Conservation (phyloP, 23 red algal genomes). For the Porphyridium purpureum region DNA sequence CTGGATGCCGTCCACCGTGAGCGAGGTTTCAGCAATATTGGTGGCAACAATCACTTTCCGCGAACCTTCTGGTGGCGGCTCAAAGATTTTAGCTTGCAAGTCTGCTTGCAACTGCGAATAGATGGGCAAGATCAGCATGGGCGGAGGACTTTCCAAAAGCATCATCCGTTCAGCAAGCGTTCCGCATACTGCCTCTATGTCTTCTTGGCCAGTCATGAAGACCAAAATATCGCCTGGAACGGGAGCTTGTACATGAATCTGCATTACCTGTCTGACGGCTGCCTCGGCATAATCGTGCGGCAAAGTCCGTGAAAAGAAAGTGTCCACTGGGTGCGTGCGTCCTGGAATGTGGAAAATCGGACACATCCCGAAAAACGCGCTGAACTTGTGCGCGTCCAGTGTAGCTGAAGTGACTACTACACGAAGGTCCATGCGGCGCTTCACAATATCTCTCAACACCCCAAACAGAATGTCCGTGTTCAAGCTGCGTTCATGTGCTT, state of each 20-base stretch:
- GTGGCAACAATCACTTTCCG: conserved; percentile 93
- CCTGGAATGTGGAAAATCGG: conserved; percentile 87
- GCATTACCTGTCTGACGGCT: conserved; percentile 72
- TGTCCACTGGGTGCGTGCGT: conserved; percentile 74
- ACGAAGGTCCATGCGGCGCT: conserved; percentile 28
- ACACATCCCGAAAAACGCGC: conserved; percentile 48
- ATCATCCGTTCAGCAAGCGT: conserved; percentile 36
- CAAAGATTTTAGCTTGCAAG: conserved; percentile 68
- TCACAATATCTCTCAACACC: conserved; percentile 37
- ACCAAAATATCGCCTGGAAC: conserved; percentile 96
- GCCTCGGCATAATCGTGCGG: conserved; percentile 69
- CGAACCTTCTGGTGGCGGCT: conserved; percentile 43
- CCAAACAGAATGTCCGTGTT: conserved; percentile 94
- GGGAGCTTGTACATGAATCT: conserved; percentile 83
- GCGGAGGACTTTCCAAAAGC: conserved; percentile 37
- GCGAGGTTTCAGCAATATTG: conserved; percentile 91
- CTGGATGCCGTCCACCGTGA: conserved; percentile 73
- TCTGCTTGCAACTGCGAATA: conserved; percentile 67
- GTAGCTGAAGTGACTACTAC: conserved; percentile 89
- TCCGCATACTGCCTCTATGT: conserved; percentile 75
- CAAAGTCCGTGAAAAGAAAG: conserved; percentile 42
- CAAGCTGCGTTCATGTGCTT: conserved; percentile 88
- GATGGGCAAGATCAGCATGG: conserved; percentile 60
- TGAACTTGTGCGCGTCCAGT: conserved; percentile 73
- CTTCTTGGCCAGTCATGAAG: conserved; percentile 89